phyloP scores from a whole-genome alignment of 2,329 filamentous ascomycete species.

The Alternaria novae-zelandiae region DNA sequence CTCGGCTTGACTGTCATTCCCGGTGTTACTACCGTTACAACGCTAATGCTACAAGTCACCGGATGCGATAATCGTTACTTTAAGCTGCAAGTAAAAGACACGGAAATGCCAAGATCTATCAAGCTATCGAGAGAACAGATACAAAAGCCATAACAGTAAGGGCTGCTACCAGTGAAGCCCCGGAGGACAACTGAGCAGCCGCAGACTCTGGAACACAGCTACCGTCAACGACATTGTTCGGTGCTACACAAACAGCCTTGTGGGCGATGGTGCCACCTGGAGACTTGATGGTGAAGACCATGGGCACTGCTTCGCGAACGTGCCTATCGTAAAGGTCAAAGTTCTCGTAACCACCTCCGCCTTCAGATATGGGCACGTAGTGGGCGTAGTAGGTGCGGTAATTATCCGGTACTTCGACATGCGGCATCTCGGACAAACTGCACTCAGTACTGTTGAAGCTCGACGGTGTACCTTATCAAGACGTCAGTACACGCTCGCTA shows the following conservation, averaged over 20 bases:
- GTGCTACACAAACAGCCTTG: background rate
- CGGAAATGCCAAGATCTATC: fast-evolving
- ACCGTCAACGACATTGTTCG: background rate
- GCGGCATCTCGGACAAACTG: background rate
- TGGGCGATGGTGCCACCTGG: background rate
- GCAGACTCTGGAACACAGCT: background rate
- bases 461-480: background rate
- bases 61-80: background rate
- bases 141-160: background rate
- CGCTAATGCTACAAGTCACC: background rate
- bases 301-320: background rate
- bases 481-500: background rate
- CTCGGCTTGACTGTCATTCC: background rate
- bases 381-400: background rate
- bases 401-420: background rate
- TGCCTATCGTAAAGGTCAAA: background rate
- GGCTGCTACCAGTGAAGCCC: background rate
- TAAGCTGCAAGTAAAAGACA: background rate
- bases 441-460: background rate
- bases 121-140: background rate
- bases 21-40: background rate
- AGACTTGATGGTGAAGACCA: background rate
- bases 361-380: background rate
- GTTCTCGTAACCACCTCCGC: background rate
- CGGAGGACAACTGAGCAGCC: background rate